These are phyloP conservation scores for Epichloe gansuensis DNA, from an alignment of 2,329 filamentous ascomycete genomes.

Conservation along the genomic window DNA sequence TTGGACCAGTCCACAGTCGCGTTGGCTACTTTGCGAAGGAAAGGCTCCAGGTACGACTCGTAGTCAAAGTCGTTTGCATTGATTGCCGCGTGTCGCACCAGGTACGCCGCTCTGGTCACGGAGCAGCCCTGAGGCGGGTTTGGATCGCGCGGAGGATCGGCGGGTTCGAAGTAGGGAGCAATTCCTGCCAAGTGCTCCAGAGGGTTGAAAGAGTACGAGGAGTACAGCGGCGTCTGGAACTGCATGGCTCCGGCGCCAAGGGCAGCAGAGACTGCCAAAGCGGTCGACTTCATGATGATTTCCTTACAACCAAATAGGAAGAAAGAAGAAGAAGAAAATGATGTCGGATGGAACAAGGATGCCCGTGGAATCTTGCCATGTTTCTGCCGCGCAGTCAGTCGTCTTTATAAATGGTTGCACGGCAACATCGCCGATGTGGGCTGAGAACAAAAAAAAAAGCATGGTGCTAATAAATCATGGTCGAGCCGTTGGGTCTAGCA, in stretches of 20 bases:
- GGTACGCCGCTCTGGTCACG: conserved; percentile 37
- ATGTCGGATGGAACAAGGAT: background rate
- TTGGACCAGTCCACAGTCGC: conserved; percentile 44
- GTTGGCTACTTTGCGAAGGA: conserved; percentile 45
- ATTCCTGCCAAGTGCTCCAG: conserved; percentile 43
- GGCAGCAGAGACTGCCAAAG: background rate
- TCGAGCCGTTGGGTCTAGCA: too few species aligned
- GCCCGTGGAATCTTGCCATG: background rate
- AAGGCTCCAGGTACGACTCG: conserved; percentile 43
- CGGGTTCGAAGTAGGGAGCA: conserved; percentile 43
- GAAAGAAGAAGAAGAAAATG: background rate
- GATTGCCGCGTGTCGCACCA: conserved; percentile 46
- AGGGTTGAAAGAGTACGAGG: conserved; percentile 37
- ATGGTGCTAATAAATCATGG: too few species aligned
- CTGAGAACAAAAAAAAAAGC: too few species aligned
- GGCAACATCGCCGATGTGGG: too few species aligned
- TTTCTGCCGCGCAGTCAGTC: background rate
- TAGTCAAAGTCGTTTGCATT: conserved; percentile 48
- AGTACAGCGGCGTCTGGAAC: conserved; percentile 22
- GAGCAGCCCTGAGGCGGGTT: conserved; percentile 35
- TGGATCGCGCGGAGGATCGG: conserved; percentile 25
- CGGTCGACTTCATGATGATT: background rate
- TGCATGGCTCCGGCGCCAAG: conserved; percentile 1
- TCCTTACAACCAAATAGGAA: background rate
- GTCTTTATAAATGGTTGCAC: background rate